A percentile compares a stretch with the other conserved stretches of the same genome.
Conservation (phyloP, 768 basidiomycete genomes). For the Boletus bicolor region DNA sequence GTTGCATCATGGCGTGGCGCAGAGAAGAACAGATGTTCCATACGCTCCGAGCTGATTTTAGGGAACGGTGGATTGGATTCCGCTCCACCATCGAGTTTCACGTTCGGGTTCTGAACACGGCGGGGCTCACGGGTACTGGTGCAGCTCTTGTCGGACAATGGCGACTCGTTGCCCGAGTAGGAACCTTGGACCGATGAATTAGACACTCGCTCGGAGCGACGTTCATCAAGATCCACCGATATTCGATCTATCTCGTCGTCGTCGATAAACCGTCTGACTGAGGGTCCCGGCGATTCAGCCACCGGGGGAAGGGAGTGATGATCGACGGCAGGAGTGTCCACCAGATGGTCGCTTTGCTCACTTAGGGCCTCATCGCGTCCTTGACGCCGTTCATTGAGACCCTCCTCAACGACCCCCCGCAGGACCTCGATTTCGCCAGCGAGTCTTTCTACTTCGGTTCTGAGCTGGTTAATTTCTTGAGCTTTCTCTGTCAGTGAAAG, state of each 20-base stretch:
- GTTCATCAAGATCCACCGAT: conserved; percentile 62
- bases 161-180: not conserved
- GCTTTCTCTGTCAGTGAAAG: conserved; percentile 55
- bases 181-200: conserved; percentile 26
- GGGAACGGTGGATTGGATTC: conserved; percentile 60
- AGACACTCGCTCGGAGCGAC: conserved; percentile 49
- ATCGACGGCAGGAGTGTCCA: not conserved
- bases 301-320: not conserved
- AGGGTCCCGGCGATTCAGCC: conserved; percentile 5
- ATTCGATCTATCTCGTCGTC: conserved; percentile 61
- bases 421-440: conserved; percentile 84
- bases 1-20: conserved; percentile 71
- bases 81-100: conserved; percentile 29
- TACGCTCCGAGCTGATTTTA: conserved; percentile 70
- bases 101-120: conserved; percentile 1
- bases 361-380: conserved; percentile 41
- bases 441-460: conserved; percentile 75
- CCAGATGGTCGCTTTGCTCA: conserved; percentile 3
- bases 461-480: conserved; percentile 63
- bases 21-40: conserved; percentile 80
- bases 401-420: conserved; percentile 84
- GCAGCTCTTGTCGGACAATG: not conserved
- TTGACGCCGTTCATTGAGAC: conserved; percentile 67
- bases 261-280: conserved; percentile 44
- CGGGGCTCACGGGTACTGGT: not conserved